phyloP scores from a whole-genome alignment of 2,329 filamentous ascomycete species.

The Cladosporium sp. region DNA sequence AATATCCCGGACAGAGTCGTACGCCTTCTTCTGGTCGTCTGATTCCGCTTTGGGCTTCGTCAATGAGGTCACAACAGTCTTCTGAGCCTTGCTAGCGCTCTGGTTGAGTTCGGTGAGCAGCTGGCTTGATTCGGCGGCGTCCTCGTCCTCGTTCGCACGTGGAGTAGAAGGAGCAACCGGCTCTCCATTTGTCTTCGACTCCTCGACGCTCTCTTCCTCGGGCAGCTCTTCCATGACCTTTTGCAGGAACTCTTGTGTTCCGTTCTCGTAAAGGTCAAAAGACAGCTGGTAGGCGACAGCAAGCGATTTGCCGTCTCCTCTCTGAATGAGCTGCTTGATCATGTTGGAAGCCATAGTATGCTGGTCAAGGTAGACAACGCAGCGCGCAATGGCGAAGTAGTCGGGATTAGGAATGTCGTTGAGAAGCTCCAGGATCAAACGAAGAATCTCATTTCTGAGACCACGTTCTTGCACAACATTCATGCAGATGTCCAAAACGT shows the following conservation, averaged over 20 bases:
- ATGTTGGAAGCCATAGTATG: constrained; percentile 86
- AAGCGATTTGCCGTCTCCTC: constrained; percentile 70
- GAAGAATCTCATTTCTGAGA: constrained; percentile 76
- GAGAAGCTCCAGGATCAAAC: constrained; percentile 88
- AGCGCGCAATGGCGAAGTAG: constrained; percentile 97
- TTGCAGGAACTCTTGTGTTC: constrained; percentile 90
- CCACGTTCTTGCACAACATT: constrained; percentile 91
- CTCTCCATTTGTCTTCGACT: constrained; percentile 34
- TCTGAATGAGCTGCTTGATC: constrained; percentile 73
- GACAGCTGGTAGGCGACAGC: constrained; percentile 95
- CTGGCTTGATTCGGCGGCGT: constrained; percentile 54
- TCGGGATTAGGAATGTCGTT: constrained; percentile 89
- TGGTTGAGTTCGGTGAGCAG: constrained; percentile 53
- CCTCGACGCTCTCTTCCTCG: constrained; percentile 39
- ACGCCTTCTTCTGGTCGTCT: constrained; percentile 51
- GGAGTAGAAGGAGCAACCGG: constrained; percentile 30
- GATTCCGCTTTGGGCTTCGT: constrained; percentile 40
- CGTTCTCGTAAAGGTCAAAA: constrained; percentile 97
- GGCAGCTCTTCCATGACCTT: constrained; percentile 83
- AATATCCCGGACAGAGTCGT: constrained; percentile 54
- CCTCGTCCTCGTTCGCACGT: constrained; percentile 35
- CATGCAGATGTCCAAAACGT: constrained; percentile 93
- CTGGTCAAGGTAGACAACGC: constrained; percentile 91
- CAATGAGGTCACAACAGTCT: constrained; percentile 44
- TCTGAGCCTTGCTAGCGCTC: constrained; percentile 48